Evolutionary conservation across 805 yeast species (phyloP).

Genomic region (Ogataea pini): DNA sequence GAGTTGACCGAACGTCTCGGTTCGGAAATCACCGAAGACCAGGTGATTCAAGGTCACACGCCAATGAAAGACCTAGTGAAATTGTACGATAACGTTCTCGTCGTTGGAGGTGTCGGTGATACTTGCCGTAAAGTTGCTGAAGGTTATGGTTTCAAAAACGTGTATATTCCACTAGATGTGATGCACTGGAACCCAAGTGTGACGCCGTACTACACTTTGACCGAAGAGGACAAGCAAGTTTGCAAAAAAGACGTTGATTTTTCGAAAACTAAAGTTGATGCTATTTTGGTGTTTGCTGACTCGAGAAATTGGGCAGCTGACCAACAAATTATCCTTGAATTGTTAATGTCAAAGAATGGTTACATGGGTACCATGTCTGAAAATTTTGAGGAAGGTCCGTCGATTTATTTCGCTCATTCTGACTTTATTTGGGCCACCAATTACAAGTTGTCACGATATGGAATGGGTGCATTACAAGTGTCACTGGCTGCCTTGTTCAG

Average conservation of each 20-base stretch:
- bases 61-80: constrained; percentile 85
- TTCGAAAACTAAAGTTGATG: constrained; percentile 67
- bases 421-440: constrained; percentile 94
- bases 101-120: constrained; percentile 88
- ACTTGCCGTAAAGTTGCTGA: constrained; percentile 81
- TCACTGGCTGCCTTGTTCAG: constrained; percentile 82
- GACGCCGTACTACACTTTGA: constrained; percentile 76
- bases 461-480: constrained; percentile 93
- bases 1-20: constrained; percentile 66
- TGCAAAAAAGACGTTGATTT: constrained; percentile 63
- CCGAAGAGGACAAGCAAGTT: constrained; percentile 65
- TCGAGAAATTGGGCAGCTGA: constrained; percentile 93
- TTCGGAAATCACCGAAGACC: constrained; percentile 65
- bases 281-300: constrained; percentile 87
- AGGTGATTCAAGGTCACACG: constrained; percentile 90
- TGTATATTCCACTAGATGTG: constrained; percentile 78
- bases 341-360: constrained; percentile 74
- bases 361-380: constrained; percentile 79
- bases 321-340: constrained; percentile 83
- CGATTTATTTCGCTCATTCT: constrained; percentile 84
- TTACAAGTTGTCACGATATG: constrained; percentile 77
- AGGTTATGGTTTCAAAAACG: constrained; percentile 81
- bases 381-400: constrained; percentile 75
- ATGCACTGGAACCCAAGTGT: constrained; percentile 87
- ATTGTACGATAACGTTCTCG: constrained; percentile 70